A percentile compares a stretch with the other conserved stretches of the same genome.
Evolutionary conservation across 1,284 basidiomycete genomes (phyloP).

Genomic region (Exobasidium cylindrosporum): DNA sequence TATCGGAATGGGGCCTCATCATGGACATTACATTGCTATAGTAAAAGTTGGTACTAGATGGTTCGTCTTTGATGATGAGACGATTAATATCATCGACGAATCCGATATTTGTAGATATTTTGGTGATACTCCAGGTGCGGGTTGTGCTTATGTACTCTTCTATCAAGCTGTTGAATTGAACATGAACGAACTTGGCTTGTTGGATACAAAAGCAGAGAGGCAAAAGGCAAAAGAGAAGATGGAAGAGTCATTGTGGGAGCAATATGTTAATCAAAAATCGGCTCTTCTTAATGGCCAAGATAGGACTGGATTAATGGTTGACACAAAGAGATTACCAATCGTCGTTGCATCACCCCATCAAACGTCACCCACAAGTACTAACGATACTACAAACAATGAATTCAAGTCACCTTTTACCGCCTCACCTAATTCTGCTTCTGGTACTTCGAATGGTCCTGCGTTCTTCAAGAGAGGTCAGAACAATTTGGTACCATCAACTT

Average conservation of each 20-base stretch:
- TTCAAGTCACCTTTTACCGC: not conserved
- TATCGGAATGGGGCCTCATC: conserved; percentile 91
- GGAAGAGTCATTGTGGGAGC: not conserved
- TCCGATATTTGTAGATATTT: conserved; percentile 88
- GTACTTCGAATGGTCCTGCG: not conserved
- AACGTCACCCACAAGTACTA: not conserved
- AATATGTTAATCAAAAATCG: not conserved
- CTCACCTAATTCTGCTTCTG: not conserved
- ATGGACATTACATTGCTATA: conserved; percentile 95
- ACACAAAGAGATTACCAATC: not conserved
- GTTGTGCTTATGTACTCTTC: conserved; percentile 93
- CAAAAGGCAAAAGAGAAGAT: conserved; percentile 2
- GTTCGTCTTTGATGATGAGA: conserved; percentile 94
- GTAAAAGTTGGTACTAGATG: conserved; percentile 78
- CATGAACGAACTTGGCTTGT: conserved; percentile 19
- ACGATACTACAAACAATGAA: not conserved
- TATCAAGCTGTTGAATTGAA: conserved; percentile 82
- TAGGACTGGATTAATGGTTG: not conserved
- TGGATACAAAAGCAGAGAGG: conserved; percentile 5
- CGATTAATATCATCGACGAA: conserved; percentile 81
- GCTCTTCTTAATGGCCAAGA: not conserved
- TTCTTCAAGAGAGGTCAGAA: not conserved
- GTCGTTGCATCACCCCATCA: not conserved
- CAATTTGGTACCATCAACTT: not conserved
- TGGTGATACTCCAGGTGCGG: conserved; percentile 75